Evolutionary conservation across 495 filamentous ascomycete species (phyloP).

Genomic region (Xylaria flabelliformis): DNA sequence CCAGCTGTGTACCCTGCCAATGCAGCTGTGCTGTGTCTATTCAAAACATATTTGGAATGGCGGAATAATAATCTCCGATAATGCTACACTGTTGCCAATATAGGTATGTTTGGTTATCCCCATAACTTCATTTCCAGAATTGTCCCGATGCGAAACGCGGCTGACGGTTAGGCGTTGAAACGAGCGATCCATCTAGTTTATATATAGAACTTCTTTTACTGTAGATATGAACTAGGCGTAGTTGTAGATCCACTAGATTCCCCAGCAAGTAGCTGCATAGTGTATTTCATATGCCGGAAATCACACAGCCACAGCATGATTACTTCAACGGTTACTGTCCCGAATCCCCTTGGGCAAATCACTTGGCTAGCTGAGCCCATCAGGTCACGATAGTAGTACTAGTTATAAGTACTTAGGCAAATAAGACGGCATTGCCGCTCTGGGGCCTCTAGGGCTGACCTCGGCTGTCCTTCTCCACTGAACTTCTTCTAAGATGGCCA

Average conservation of each 20-base stretch:
- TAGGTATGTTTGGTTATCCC: background rate
- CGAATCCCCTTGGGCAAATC: conserved; percentile 7
- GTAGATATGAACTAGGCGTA: conserved; percentile 4
- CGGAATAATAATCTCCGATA: conserved; percentile 8
- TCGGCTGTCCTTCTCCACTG: background rate
- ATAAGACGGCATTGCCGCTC: conserved; percentile 23
- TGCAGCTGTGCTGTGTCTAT: background rate
- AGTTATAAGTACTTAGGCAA: too few species aligned
- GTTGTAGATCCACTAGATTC: background rate
- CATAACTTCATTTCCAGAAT: conserved; percentile 11
- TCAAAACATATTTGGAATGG: conserved; percentile 7
- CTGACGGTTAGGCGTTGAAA: conserved; percentile 1
- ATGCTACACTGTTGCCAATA: conserved; percentile 3
- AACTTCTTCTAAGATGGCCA: background rate
- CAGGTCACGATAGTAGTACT: background rate
- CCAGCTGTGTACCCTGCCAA: background rate
- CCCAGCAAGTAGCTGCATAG: background rate
- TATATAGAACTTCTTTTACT: conserved; percentile 24
- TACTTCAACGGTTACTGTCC: background rate
- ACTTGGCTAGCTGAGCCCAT: background rate
- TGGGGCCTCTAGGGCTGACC: background rate
- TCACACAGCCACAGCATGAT: conserved; percentile 17
- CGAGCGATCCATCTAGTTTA: conserved; percentile 14
- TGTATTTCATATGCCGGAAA: conserved; percentile 2
- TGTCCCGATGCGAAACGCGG: conserved; percentile 7